Percentiles rank a stretch among this genome's conserved stretches.
Conservation (phyloP, 192 early-diverging fungal genomes). For the Gonapodya prolifera region DNA sequence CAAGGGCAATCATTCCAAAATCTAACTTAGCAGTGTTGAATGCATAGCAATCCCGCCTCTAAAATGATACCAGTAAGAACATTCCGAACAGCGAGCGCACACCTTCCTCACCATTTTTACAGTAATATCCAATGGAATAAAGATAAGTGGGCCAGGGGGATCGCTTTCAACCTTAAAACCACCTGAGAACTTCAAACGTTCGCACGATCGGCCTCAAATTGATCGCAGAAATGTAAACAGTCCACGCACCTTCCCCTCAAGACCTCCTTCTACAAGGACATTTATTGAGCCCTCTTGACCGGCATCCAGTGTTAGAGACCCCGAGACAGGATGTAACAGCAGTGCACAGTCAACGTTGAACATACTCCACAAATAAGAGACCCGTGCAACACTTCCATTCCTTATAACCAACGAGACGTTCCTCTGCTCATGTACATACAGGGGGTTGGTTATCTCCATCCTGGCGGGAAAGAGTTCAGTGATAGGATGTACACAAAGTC, state of each 20-base stretch:
- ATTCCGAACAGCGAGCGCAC: not conserved
- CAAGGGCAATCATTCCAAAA: not conserved
- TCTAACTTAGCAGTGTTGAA: not conserved
- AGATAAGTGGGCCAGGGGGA: not conserved
- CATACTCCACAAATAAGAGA: not conserved
- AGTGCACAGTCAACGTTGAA: not conserved
- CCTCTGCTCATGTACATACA: not conserved
- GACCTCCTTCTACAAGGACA: not conserved
- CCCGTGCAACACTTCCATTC: not conserved
- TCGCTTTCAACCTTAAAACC: not conserved
- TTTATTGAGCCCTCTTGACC: not conserved
- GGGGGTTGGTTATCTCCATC: not conserved
- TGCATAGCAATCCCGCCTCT: not conserved
- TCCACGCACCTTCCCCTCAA: not conserved
- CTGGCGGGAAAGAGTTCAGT: not conserved
- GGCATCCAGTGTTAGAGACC: not conserved
- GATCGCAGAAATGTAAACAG: not conserved
- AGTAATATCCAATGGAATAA: not conserved
- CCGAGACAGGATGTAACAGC: not conserved
- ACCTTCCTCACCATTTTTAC: not conserved
- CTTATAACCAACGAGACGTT: not conserved
- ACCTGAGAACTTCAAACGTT: not conserved
- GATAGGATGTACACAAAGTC: not conserved
- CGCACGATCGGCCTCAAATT: not conserved
- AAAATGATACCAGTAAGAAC: not conserved